A percentile compares a stretch with the other conserved stretches of the same genome.
phyloP scores from a whole-genome alignment of 2,329 filamentous ascomycete genomes.

The Colletotrichum truncatum region DNA sequence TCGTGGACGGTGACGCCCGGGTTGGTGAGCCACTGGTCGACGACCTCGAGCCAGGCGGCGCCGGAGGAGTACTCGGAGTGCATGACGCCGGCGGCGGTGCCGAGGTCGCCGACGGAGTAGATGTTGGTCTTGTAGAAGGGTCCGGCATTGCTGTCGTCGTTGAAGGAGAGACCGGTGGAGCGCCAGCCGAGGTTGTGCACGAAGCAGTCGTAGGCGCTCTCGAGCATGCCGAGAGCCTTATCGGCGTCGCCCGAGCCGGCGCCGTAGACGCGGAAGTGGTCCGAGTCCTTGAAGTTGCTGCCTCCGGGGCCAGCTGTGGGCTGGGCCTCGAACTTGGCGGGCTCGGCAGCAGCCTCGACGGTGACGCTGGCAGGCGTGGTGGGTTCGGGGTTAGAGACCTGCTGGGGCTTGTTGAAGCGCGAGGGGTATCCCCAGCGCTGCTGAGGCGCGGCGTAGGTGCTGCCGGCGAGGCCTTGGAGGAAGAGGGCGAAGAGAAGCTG shows the following conservation, averaged over 20 bases:
- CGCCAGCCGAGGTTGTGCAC: conserved; percentile 47
- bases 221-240: conserved; percentile 49
- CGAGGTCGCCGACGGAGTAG: conserved; percentile 48
- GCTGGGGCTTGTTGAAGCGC: too few relatives aligned
- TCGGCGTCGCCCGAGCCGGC: conserved; percentile 33
- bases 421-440: too few relatives aligned
- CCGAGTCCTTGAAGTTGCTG: conserved; percentile 41
- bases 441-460: conserved; percentile 61
- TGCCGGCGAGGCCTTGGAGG: conserved; percentile 8
- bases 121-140: conserved; percentile 57
- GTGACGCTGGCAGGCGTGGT: too few relatives aligned
- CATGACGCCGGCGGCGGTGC: conserved; percentile 52
- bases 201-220: conserved; percentile 55
- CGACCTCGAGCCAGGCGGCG: conserved; percentile 53
- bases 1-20: conserved; percentile 57
- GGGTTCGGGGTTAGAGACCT: too few relatives aligned
- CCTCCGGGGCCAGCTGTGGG: conserved; percentile 43
- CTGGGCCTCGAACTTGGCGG: conserved; percentile 39
- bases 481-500: conserved; percentile 20
- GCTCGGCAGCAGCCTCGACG: conserved; percentile 22
- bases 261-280: conserved; percentile 51
- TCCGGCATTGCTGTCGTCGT: conserved; percentile 43
- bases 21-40: conserved; percentile 45
- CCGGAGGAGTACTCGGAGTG: conserved; percentile 49
- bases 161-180: conserved; percentile 48